Evolutionary conservation across 2,329 filamentous ascomycete genomes (phyloP).

Genomic region (Aspergillus flavus): DNA sequence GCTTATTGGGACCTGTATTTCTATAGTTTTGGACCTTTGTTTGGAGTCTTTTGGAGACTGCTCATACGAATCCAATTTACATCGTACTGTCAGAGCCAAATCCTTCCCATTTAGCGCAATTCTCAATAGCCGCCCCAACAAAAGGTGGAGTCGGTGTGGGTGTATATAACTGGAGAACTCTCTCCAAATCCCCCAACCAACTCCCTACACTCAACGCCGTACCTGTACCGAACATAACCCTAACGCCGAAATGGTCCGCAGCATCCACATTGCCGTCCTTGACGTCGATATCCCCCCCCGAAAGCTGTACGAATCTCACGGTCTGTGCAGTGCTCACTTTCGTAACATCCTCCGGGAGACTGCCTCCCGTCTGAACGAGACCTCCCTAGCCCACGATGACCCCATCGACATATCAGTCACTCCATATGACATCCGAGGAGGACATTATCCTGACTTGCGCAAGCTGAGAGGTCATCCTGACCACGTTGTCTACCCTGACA

Average conservation of each 20-base stretch:
- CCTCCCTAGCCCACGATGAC: conserved; percentile 9
- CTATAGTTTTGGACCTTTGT: not conserved
- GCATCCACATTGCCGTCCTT: conserved; percentile 29
- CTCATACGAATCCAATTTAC: not conserved
- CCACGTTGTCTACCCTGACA: not conserved
- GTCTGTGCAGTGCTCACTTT: conserved; percentile 30
- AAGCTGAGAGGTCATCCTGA: not conserved
- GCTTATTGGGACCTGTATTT: not conserved
- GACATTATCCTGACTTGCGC: conserved; percentile 28
- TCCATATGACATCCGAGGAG: conserved; percentile 28
- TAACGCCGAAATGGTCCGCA: conserved; percentile 21
- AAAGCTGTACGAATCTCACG: conserved; percentile 26
- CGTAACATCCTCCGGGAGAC: conserved; percentile 28
- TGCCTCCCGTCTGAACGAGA: conserved; percentile 24
- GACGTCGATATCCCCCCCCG: conserved; percentile 31
- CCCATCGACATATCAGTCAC: conserved; percentile 24
- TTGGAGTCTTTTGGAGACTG: not conserved
- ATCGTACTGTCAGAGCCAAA: not conserved
- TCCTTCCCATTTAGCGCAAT: not conserved
- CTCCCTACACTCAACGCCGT: not conserved
- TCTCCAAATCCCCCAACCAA: not conserved
- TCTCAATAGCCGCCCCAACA: not conserved
- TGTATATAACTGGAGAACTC: not conserved
- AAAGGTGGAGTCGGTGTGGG: not conserved
- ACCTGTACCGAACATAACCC: not conserved